These are phyloP conservation scores for Xylaria venustula DNA, from an alignment of 495 filamentous ascomycete genomes.

Conservation along the genomic window DNA sequence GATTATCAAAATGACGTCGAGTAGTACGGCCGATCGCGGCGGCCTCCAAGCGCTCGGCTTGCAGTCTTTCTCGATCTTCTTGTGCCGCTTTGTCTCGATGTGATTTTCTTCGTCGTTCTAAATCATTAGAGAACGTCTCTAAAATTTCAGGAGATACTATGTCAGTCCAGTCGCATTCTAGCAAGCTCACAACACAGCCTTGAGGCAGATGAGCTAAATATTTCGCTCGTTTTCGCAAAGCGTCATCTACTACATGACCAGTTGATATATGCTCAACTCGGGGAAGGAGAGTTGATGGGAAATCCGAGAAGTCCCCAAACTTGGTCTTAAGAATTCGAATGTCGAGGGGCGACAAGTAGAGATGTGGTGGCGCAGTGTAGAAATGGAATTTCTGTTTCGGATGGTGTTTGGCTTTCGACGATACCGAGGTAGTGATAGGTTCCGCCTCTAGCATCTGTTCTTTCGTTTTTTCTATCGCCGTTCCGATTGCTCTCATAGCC, in stretches of 20 bases:
- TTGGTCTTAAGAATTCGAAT: slow-evolving; percentile 91
- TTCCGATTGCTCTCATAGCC: slow-evolving; percentile 67
- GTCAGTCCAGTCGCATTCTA: slow-evolving; percentile 97
- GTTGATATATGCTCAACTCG: slow-evolving; percentile 89
- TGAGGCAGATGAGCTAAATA: slow-evolving; percentile 90
- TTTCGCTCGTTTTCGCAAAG: slow-evolving; percentile 79
- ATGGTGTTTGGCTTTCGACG: slow-evolving; percentile 26
- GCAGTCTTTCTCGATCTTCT: slow-evolving; percentile 86
- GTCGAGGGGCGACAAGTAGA: slow-evolving; percentile 90
- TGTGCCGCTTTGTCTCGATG: slow-evolving; percentile 84
- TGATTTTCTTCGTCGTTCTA: slow-evolving; percentile 71
- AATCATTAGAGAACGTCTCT: slow-evolving; percentile 69
- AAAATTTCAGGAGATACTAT: slow-evolving; percentile 75
- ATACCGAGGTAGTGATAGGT: background rate
- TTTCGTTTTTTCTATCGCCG: slow-evolving; percentile 68
- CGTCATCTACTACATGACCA: slow-evolving; percentile 88
- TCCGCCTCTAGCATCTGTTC: slow-evolving; percentile 13
- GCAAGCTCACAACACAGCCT: slow-evolving; percentile 88
- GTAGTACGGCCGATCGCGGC: slow-evolving; percentile 41
- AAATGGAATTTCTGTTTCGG: slow-evolving; percentile 66
- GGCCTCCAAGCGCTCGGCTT: slow-evolving; percentile 81
- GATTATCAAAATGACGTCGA: slow-evolving; percentile 32
- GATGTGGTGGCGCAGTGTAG: slow-evolving; percentile 85
- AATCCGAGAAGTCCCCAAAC: slow-evolving; percentile 78
- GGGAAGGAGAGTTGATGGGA: slow-evolving; percentile 88